Percentiles rank a stretch among this genome's conserved stretches.
Evolutionary conservation across 805 yeast genomes (phyloP).

Genomic region (Pichia nakasei): DNA sequence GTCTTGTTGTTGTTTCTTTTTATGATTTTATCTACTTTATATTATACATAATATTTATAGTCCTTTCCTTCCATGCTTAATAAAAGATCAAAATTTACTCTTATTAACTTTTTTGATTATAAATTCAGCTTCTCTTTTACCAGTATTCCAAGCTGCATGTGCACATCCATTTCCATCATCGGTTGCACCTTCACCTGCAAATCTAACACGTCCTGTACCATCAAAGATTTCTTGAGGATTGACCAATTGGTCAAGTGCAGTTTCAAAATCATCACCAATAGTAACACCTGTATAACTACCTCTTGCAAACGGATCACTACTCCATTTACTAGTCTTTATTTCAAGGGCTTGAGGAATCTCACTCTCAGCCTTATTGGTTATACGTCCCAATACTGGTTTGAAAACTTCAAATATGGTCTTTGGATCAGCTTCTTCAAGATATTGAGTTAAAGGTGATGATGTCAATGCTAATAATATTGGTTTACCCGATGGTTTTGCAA

Average conservation of each 20-base stretch:
- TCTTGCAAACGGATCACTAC: slow-evolving; percentile 40
- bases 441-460: slow-evolving; percentile 43
- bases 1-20: too few species aligned
- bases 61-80: too few species aligned
- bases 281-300: slow-evolving; percentile 35
- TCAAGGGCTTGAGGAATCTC: slow-evolving; percentile 20
- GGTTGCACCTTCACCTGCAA: slow-evolving; percentile 50
- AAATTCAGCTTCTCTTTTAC: slow-evolving; percentile 36
- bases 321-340: slow-evolving; percentile 36
- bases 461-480: slow-evolving; percentile 38
- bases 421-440: slow-evolving; percentile 30
- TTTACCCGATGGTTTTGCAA: slow-evolving; percentile 22
- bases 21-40: too few species aligned
- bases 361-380: slow-evolving; percentile 14
- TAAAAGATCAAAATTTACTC: slow-evolving; percentile 14
- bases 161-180: slow-evolving; percentile 49
- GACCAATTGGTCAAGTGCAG: slow-evolving; percentile 28
- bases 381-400: slow-evolving; percentile 32
- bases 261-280: slow-evolving; percentile 21
- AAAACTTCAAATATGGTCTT: slow-evolving; percentile 37
- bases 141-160: slow-evolving; percentile 50
- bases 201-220: slow-evolving; percentile 33
- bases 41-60: too few species aligned
- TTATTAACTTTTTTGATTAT: slow-evolving; percentile 17
- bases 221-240: slow-evolving; percentile 34